These are phyloP conservation scores for Eimeria mitis DNA, from an alignment of 169 alveolate species.

Conservation along the genomic window DNA sequence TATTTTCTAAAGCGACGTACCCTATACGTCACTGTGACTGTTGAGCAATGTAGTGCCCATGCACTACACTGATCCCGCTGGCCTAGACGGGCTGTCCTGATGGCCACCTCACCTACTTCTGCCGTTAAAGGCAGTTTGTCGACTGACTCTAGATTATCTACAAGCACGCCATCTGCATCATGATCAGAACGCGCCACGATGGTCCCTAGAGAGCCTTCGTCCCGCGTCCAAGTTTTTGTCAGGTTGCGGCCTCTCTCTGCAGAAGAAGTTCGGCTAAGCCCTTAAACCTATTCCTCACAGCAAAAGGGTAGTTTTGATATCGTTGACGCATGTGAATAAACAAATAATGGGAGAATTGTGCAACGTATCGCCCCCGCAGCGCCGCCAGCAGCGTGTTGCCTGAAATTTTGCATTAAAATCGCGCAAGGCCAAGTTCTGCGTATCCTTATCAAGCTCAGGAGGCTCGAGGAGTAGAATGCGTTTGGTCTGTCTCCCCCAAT, in stretches of 20 bases:
- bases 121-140: neutral
- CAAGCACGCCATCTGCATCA: neutral
- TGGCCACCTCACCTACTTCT: neutral
- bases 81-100: neutral
- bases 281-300: neutral
- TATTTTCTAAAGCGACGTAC: no score
- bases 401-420: neutral
- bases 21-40: no score
- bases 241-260: constrained; percentile 58
- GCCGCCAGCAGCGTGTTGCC: neutral
- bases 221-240: constrained; percentile 67
- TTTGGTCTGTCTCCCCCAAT: constrained; percentile 51
- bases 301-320: neutral
- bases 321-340: neutral
- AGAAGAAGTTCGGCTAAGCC: constrained; percentile 35
- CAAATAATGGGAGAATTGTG: neutral
- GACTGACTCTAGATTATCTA: neutral
- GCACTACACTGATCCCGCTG: constrained; percentile 4
- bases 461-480: constrained; percentile 57
- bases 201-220: constrained; percentile 26
- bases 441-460: constrained; percentile 46
- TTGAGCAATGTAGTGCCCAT: no score
- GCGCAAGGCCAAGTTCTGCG: constrained; percentile 5
- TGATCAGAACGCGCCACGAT: neutral
- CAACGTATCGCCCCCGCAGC: neutral